Evolutionary conservation across 129 eudicot species (phyloP).

Genomic region (Centella asiatica): DNA sequence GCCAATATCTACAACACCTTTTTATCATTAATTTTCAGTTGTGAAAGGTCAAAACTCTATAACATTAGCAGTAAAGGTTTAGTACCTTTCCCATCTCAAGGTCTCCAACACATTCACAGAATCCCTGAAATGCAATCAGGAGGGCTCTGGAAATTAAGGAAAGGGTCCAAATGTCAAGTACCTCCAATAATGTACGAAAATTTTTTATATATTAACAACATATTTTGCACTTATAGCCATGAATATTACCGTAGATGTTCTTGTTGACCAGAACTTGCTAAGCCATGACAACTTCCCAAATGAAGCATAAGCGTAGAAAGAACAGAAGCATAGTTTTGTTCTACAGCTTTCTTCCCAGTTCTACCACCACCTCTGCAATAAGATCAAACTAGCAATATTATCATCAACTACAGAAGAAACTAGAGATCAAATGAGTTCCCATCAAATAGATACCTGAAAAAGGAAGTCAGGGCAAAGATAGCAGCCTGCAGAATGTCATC

Average conservation of each 20-base stretch:
- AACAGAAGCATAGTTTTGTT: constrained; percentile 79
- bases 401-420: constrained; percentile 3
- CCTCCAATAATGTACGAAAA: background rate
- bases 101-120: constrained; percentile 98
- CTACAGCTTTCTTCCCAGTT: constrained; percentile 81
- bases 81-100: constrained; percentile 97
- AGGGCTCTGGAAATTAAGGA: constrained; percentile 42
- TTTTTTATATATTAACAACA: background rate
- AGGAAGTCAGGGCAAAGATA: constrained; percentile 82
- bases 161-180: background rate
- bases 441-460: constrained; percentile 59
- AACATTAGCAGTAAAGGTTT: constrained; percentile 11
- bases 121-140: constrained; percentile 82
- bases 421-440: constrained; percentile 4
- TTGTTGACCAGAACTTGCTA: constrained; percentile 55
- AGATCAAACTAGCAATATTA: constrained; percentile 5
- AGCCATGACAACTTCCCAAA: constrained; percentile 80
- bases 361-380: constrained; percentile 91
- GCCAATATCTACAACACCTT: constrained; percentile 59
- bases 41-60: background rate
- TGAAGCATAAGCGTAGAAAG: constrained; percentile 81
- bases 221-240: background rate
- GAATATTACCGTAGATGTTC: constrained; percentile 71
- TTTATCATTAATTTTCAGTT: background rate
- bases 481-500: constrained; percentile 79